phyloP scores from a whole-genome alignment of 768 basidiomycete genomes.

The Leccinum obscurum region DNA sequence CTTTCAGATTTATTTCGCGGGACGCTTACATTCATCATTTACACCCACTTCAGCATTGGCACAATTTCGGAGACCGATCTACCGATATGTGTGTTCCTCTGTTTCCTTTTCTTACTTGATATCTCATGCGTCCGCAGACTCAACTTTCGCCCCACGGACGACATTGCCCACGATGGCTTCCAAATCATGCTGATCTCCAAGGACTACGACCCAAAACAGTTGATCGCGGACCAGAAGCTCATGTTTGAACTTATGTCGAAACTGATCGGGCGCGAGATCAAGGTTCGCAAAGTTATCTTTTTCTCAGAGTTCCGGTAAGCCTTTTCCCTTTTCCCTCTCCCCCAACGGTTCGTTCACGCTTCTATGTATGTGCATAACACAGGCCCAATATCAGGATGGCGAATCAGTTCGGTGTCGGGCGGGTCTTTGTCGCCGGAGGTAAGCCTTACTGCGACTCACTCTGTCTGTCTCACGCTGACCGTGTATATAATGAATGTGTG shows the following conservation, averaged over 20 bases:
- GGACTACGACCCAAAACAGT: constrained; percentile 13
- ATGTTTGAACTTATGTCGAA: constrained; percentile 33
- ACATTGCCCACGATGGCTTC: constrained; percentile 24
- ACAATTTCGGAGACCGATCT: constrained; percentile 16
- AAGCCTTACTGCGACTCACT: not conserved
- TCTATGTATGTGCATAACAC: not conserved
- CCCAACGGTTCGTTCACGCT: not conserved
- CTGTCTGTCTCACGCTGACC: not conserved
- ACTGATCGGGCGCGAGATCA: constrained; percentile 30
- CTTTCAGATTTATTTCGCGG: not conserved
- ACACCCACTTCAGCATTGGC: constrained; percentile 24
- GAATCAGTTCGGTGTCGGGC: constrained; percentile 39
- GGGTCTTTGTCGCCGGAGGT: constrained; percentile 52
- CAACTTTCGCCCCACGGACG: constrained; percentile 17
- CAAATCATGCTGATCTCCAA: constrained; percentile 11
- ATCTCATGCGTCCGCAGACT: constrained; percentile 2
- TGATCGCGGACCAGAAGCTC: constrained; percentile 24
- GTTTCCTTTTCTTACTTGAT: not conserved
- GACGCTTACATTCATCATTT: not conserved
- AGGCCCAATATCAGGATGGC: constrained; percentile 53
- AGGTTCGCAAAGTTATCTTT: constrained; percentile 31
- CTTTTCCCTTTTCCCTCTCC: not conserved
- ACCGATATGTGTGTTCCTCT: constrained; percentile 6
- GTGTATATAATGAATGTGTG: not conserved
- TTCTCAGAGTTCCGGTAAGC: constrained; percentile 31